Conservation (phyloP, 768 basidiomycete genomes). For the Saitozyma sp. region DNA sequence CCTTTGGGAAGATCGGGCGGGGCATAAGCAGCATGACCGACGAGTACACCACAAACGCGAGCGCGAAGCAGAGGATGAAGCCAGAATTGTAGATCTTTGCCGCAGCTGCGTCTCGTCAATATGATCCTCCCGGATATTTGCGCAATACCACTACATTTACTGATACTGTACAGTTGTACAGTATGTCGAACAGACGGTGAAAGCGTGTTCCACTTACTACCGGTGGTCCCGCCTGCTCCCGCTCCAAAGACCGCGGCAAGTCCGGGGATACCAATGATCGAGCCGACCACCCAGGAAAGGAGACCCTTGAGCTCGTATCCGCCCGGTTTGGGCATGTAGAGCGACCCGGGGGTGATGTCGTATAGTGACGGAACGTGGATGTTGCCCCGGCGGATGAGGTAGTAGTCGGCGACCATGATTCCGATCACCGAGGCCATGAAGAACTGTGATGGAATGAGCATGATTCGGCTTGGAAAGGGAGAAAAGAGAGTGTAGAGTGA, state of each 20-base stretch:
- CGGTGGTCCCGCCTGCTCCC: no score
- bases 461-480: not conserved
- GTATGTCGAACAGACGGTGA: no score
- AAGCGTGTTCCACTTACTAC: no score
- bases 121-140: no score
- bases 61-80: no score
- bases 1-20: no score
- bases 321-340: conserved; percentile 11
- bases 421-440: not conserved
- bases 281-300: conserved; percentile 13
- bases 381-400: conserved; percentile 10
- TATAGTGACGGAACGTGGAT: conserved; percentile 9
- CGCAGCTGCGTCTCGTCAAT: no score
- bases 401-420: conserved; percentile 9
- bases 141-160: no score
- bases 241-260: conserved; percentile 38
- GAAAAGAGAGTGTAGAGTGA: not conserved
- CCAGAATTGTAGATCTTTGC: no score
- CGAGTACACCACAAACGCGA: no score
- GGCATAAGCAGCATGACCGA: no score
- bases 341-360: conserved; percentile 2
- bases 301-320: conserved; percentile 13
- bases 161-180: no score
- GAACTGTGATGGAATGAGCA: not conserved
- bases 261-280: conserved; percentile 65